phyloP scores from a whole-genome alignment of 306 rosid species.

The Medicago lupulina region DNA sequence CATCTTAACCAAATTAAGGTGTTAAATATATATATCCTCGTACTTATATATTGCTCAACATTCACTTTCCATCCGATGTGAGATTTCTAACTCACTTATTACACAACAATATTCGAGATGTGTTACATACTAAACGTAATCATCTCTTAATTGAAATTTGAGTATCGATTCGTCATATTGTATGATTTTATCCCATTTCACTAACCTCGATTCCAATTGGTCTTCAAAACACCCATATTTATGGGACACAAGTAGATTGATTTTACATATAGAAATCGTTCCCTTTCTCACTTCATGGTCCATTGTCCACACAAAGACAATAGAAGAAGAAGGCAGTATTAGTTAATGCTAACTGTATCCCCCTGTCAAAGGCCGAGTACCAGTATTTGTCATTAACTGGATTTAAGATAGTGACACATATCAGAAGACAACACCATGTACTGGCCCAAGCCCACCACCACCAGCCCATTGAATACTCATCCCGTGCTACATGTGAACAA shows the following conservation, averaged over 20 bases:
- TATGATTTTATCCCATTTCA: too few relatives aligned
- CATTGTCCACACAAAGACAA: slow-evolving; percentile 20
- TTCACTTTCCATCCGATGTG: too few relatives aligned
- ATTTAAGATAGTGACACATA: slow-evolving; percentile 48
- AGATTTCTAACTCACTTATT: too few relatives aligned
- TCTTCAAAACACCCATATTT: background rate
- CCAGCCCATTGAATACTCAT: slow-evolving; percentile 48
- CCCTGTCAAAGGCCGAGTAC: slow-evolving; percentile 27
- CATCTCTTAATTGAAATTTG: too few relatives aligned
- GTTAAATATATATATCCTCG: too few relatives aligned
- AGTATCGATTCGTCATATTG: too few relatives aligned
- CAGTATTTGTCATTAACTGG: slow-evolving; percentile 44
- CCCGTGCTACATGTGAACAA: slow-evolving; percentile 39
- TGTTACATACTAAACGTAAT: too few relatives aligned
- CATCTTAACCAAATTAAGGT: too few relatives aligned
- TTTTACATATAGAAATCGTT: background rate
- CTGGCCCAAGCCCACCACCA: slow-evolving; percentile 50
- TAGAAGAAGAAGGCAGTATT: background rate
- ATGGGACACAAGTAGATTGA: background rate
- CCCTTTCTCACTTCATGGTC: slow-evolving; percentile 1
- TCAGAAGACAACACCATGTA: slow-evolving; percentile 10
- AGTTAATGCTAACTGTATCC: slow-evolving; percentile 30
- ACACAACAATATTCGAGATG: too few relatives aligned
- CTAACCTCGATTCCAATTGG: too few relatives aligned
- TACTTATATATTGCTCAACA: too few relatives aligned